Percentiles rank a stretch among this genome's conserved stretches.
Evolutionary conservation across 148 eudicot species (phyloP).

Genomic region (Hydrangea macrophylla): DNA sequence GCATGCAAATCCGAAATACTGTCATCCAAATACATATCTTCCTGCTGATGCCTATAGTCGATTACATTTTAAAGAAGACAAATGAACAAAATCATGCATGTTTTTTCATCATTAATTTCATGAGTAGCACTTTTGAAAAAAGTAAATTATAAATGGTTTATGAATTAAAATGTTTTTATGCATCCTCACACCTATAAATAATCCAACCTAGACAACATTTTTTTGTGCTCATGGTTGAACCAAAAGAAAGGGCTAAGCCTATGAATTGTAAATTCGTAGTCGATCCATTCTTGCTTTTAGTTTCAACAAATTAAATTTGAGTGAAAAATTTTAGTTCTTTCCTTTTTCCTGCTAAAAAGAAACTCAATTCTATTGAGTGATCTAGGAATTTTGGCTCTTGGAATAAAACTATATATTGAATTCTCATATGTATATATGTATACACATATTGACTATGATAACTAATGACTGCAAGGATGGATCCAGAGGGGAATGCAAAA

Average conservation of each 20-base stretch:
- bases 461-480: no score
- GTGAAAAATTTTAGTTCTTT: no score
- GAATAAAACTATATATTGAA: background rate
- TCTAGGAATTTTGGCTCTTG: background rate
- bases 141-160: no score
- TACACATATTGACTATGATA: no score
- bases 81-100: background rate
- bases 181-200: no score
- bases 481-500: no score
- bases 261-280: no score
- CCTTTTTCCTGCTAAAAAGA: background rate
- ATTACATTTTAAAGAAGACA: background rate
- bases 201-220: no score
- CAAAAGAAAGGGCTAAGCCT: background rate
- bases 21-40: background rate
- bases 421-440: no score
- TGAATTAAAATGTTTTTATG: no score
- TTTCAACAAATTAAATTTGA: background rate
- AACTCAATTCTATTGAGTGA: background rate
- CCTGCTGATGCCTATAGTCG: background rate
- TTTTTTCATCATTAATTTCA: background rate
- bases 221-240: background rate
- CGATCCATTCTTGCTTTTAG: background rate
- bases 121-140: background rate
- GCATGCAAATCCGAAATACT: background rate